Evolutionary conservation across 2,329 filamentous ascomycete species (phyloP).

Genomic region (Drechmeria coniospora): DNA sequence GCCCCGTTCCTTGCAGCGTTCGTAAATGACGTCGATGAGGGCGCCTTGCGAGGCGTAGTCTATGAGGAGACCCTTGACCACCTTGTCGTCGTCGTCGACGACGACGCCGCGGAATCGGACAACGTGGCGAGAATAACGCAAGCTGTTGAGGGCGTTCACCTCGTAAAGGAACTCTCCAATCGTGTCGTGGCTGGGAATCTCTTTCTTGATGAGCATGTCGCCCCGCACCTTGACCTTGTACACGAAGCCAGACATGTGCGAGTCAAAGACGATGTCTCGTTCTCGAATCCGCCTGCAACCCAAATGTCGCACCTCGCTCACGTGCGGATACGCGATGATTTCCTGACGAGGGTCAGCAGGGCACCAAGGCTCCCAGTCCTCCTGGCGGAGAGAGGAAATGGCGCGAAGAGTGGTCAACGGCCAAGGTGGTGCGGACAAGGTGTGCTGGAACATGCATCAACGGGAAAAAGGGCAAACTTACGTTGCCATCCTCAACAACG

Average conservation of each 20-base stretch:
- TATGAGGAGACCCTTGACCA: slow-evolving; percentile 80
- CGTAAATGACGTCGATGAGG: slow-evolving; percentile 81
- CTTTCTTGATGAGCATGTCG: slow-evolving; percentile 77
- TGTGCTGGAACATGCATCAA: background rate
- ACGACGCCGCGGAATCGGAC: slow-evolving; percentile 81
- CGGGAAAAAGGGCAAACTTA: slow-evolving; percentile 18
- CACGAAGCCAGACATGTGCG: slow-evolving; percentile 91
- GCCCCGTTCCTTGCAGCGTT: slow-evolving; percentile 44
- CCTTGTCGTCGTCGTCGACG: slow-evolving; percentile 69
- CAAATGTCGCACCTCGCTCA: slow-evolving; percentile 61
- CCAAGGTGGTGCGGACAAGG: background rate
- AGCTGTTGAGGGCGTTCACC: slow-evolving; percentile 77
- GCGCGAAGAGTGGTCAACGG: background rate
- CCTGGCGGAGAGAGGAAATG: background rate
- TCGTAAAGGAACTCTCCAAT: slow-evolving; percentile 97
- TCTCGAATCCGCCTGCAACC: slow-evolving; percentile 51
- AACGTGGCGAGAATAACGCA: slow-evolving; percentile 59
- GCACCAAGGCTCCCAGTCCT: background rate
- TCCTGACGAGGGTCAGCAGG: slow-evolving; percentile 33
- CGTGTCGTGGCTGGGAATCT: slow-evolving; percentile 89
- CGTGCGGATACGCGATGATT: slow-evolving; percentile 71
- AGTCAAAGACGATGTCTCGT: slow-evolving; percentile 66
- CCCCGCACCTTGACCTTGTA: slow-evolving; percentile 71
- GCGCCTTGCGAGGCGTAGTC: slow-evolving; percentile 76
- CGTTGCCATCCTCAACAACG: slow-evolving; percentile 88